These are phyloP conservation scores for Chamaecrista fasciculata DNA, from an alignment of 306 rosid genomes.

Conservation along the genomic window DNA sequence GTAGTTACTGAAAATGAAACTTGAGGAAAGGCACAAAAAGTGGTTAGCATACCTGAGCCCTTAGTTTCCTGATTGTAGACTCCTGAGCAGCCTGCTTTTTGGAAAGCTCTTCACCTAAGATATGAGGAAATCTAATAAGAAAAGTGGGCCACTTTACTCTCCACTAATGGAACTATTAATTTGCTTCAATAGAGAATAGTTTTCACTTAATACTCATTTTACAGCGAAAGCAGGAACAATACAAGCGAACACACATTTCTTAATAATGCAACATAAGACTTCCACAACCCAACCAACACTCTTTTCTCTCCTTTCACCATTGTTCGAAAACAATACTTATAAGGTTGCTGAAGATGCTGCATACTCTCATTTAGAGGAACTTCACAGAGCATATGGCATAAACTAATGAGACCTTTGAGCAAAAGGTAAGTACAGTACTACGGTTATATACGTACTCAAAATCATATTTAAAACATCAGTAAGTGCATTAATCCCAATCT, in stretches of 20 bases:
- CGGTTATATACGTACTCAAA: neutral
- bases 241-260: neutral
- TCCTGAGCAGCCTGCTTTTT: conserved; percentile 87
- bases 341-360: neutral
- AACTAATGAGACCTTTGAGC: neutral
- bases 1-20: conserved; percentile 6
- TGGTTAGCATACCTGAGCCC: conserved; percentile 59
- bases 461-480: neutral
- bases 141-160: neutral
- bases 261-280: neutral
- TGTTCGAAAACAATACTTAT: neutral
- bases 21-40: conserved; percentile 24
- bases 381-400: neutral
- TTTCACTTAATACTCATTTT: neutral
- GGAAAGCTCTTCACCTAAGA: conserved; percentile 81
- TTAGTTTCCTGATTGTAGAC: conserved; percentile 63
- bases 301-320: neutral
- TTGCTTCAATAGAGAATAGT: neutral
- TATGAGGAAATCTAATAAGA: conserved; percentile 11
- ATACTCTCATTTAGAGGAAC: neutral
- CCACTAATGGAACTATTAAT: neutral
- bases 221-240: neutral
- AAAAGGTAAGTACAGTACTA: no score
- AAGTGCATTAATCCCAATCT: neutral
- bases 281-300: neutral